phyloP scores from a whole-genome alignment of 176 grass and related monocot species.

The Pharus latifolius region DNA sequence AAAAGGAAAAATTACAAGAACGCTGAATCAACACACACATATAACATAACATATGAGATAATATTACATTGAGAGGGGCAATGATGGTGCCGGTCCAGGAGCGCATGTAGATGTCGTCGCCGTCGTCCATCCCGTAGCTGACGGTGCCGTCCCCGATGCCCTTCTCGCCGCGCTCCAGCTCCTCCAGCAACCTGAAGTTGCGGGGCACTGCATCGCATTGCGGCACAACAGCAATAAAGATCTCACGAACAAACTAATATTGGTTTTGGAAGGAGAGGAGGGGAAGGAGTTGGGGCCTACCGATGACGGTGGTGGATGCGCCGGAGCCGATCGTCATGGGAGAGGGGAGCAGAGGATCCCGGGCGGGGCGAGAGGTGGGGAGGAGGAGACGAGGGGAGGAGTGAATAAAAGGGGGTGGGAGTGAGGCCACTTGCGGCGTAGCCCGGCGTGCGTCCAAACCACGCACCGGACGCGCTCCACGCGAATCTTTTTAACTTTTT shows the following conservation, averaged over 20 bases:
- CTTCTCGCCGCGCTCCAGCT: slow-evolving; percentile 55
- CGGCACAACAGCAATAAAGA: too few relatives aligned
- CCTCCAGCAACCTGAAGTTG: slow-evolving; percentile 48
- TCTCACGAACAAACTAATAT: neutral
- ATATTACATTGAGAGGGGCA: slow-evolving; percentile 56
- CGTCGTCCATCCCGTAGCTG: slow-evolving; percentile 55
- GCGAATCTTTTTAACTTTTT: too few relatives aligned
- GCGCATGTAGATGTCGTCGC: slow-evolving; percentile 72
- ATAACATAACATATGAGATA: neutral
- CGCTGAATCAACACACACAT: neutral
- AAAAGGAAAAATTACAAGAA: neutral
- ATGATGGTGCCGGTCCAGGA: slow-evolving; percentile 72
- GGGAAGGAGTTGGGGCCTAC: too few relatives aligned
- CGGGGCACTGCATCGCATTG: slow-evolving; percentile 14
- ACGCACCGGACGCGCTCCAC: slow-evolving; percentile 2
- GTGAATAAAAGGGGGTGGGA: neutral
- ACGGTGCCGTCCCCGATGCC: slow-evolving; percentile 45
- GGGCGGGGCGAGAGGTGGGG: neutral
- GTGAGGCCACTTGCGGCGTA: neutral
- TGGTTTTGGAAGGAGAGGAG: neutral
- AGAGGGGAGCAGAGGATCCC: neutral
- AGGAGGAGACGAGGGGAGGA: neutral
- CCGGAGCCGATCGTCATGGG: slow-evolving; percentile 22
- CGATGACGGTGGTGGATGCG: neutral
- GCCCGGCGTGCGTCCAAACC: neutral